Evolutionary conservation across 2,329 filamentous ascomycete genomes (phyloP), one percentile per base, ranked within the genome.

Genomic region (Colletotrichum sp.): DNA sequence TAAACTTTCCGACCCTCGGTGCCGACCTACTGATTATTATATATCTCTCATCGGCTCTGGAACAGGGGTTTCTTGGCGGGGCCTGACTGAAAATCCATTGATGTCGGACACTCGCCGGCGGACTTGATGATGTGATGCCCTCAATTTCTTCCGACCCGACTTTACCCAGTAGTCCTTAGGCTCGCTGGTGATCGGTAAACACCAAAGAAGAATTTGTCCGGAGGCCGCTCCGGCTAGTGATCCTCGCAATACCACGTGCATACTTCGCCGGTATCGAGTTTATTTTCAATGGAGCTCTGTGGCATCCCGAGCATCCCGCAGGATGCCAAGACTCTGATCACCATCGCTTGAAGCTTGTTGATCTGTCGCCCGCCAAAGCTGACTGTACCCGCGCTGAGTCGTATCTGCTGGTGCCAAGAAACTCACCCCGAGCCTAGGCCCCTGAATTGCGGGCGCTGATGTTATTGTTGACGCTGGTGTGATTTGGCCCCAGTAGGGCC

Each of bases 21-120:
- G 21, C 21, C 71, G 59, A 61, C 59, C 32, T 34, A 18, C 64
- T 67, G 26, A 14, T 32, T 18, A 18, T 55, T 4, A 26, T 21
- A 16, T 55, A 3, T 21, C 26, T 67, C 39, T 13, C 9, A 4
- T 9, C 4, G 36, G 36, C 30, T 6, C 6, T 32, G 18, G 6
- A 21, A 21, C 59, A 8, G 4, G 59, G 59, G 12, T 61, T 16
- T 61, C 16, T 61, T 61, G n/a, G 43, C 43, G 43, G 43, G n/a
- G 18, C 0, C 10, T 1, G 43, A 13, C 2, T 52, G 6, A 52
- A 21, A 52, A 52, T 7, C 10, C 6, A 52, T 52, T 0, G 0
- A 48, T 0, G n/a, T 7, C n/a, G 43, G 43, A 48, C 43, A 48
- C 43, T 48, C 0, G n/a, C n/a, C 43, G 43, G 43, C 43, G 43